Conservation (phyloP, 257 asterid species). For the Fraxinus anomala region DNA sequence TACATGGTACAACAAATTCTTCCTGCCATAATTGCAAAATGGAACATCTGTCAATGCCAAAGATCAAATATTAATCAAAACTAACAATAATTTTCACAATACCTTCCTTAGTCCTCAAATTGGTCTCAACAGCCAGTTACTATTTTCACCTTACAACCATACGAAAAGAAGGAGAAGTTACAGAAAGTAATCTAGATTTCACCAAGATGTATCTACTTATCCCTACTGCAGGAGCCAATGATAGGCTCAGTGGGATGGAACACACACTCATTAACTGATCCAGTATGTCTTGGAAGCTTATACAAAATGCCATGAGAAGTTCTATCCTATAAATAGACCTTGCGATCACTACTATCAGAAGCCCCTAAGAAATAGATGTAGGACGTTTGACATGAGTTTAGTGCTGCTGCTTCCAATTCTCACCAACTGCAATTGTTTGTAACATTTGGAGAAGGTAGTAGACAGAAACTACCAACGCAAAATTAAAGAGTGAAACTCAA, state of each 20-base stretch:
- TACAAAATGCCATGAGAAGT: conserved; percentile 80
- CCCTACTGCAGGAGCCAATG: conserved; percentile 93
- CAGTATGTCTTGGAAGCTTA: conserved; percentile 95
- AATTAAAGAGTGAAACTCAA: too few relatives aligned
- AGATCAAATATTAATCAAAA: conserved; percentile 16
- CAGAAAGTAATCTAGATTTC: conserved; percentile 47
- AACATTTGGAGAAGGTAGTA: too few relatives aligned
- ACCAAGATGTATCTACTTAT: conserved; percentile 91
- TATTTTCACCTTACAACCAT: conserved; percentile 26
- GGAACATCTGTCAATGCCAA: conserved; percentile 16
- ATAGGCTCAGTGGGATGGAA: conserved; percentile 90
- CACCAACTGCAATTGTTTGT: too few relatives aligned
- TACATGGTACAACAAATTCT: conserved; percentile 22
- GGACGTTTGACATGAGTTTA: too few relatives aligned
- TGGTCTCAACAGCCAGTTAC: conserved; percentile 6
- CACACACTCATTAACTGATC: conserved; percentile 81
- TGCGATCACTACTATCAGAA: conserved; percentile 85
- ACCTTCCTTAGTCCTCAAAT: neutral
- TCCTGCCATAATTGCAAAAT: conserved; percentile 5
- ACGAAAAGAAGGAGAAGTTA: conserved; percentile 17
- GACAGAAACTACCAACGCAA: too few relatives aligned
- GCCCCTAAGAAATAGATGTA: too few relatives aligned
- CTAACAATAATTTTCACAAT: conserved; percentile 14
- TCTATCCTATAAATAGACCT: conserved; percentile 96
- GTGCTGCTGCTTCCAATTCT: too few relatives aligned